A percentile compares a stretch with the other conserved stretches of the same genome.
Conservation (phyloP, 371 early-diverging fungal genomes). For the Coemansia sp. region DNA sequence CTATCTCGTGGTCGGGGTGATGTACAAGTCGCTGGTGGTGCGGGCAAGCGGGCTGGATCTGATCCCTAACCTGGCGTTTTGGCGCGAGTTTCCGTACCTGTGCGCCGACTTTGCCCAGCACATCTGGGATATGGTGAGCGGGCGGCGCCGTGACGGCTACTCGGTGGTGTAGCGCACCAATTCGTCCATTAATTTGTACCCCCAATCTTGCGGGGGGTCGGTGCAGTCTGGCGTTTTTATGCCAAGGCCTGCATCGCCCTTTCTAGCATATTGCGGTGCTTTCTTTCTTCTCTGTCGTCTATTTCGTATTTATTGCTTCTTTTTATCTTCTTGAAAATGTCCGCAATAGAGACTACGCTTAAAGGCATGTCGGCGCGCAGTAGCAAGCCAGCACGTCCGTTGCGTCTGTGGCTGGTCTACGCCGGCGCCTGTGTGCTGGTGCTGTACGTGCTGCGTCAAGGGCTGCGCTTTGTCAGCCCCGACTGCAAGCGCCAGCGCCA, state of each 20-base stretch:
- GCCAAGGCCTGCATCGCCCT: too few species aligned
- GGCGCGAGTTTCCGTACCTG: conserved; percentile 52
- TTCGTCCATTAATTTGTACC: neutral
- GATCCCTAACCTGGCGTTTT: conserved; percentile 50
- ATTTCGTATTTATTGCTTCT: neutral
- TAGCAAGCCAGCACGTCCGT: too few species aligned
- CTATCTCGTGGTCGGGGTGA: conserved; percentile 50
- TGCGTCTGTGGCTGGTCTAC: neutral
- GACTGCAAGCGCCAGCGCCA: neutral
- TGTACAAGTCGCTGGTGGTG: conserved; percentile 47
- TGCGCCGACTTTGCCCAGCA: conserved; percentile 50
- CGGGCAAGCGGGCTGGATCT: conserved; percentile 46
- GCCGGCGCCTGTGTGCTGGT: neutral
- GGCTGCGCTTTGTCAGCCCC: neutral
- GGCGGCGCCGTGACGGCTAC: conserved; percentile 50
- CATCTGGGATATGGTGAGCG: conserved; percentile 38
- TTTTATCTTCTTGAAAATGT: neutral
- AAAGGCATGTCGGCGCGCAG: neutral
- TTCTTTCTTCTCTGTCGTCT: neutral
- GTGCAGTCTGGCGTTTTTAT: too few species aligned
- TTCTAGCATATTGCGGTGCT: neutral
- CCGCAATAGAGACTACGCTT: neutral
- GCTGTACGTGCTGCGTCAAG: neutral
- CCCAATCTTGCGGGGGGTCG: too few species aligned
- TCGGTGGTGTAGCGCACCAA: conserved; percentile 30